These are phyloP conservation scores for Hyaloscypha bicolor DNA, from an alignment of 495 filamentous ascomycete species.

Conservation along the genomic window DNA sequence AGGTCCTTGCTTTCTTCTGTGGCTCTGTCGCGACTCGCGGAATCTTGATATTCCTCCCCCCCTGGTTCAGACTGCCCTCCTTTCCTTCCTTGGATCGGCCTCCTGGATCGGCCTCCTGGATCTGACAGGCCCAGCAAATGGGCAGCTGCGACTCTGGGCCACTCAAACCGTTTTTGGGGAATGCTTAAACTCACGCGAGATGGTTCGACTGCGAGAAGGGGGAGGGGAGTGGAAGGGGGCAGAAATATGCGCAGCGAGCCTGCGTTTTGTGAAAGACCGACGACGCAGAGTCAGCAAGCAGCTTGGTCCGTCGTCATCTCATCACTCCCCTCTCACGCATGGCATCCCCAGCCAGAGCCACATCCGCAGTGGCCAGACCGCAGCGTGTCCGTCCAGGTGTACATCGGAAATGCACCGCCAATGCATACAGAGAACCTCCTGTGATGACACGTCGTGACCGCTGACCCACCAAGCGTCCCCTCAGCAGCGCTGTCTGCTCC, in stretches of 20 bases:
- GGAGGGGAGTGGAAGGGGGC: neutral
- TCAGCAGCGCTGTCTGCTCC: neutral
- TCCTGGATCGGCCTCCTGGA: neutral
- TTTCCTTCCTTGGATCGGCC: neutral
- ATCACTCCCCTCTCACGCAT: neutral
- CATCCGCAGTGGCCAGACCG: neutral
- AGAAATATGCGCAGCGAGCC: too few species aligned
- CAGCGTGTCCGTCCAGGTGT: neutral
- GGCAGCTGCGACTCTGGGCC: neutral
- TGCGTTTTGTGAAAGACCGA: too few species aligned
- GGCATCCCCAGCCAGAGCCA: neutral
- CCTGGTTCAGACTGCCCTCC: neutral
- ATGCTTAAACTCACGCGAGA: conserved; percentile 6
- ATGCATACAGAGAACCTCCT: neutral
- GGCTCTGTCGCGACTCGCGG: too few species aligned
- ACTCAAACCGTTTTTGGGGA: neutral
- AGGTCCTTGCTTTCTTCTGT: too few species aligned
- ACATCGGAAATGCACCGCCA: neutral
- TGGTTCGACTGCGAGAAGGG: neutral
- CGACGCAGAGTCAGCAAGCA: neutral
- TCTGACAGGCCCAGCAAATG: neutral
- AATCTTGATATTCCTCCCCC: too few species aligned
- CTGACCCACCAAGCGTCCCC: neutral
- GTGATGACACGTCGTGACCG: conserved; percentile 12
- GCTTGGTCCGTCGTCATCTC: neutral